phyloP scores from a whole-genome alignment of 2,329 filamentous ascomycete genomes.

The Plenodomus lindquistii region DNA sequence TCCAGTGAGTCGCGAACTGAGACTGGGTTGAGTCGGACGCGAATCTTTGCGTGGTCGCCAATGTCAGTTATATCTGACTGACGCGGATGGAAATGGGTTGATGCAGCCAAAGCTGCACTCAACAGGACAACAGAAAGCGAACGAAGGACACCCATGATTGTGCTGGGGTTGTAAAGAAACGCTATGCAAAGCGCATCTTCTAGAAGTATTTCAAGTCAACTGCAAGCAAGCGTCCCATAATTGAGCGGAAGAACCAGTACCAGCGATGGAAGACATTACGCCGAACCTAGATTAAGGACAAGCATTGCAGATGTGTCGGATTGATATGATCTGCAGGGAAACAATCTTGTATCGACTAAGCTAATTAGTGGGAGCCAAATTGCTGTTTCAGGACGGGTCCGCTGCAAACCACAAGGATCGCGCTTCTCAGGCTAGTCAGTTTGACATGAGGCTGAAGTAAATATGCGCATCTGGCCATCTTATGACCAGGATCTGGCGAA shows the following conservation, averaged over 20 bases:
- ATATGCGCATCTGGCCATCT: not conserved
- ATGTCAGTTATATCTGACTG: not conserved
- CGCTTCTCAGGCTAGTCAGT: not conserved
- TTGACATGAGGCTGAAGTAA: not conserved
- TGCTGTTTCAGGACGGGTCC: too few species aligned
- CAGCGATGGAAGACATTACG: not conserved
- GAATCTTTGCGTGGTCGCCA: not conserved
- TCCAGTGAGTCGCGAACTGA: slow-evolving; percentile 12
- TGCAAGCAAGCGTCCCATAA: not conserved
- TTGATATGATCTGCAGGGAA: not conserved
- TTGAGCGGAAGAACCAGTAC: not conserved
- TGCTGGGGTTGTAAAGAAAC: not conserved
- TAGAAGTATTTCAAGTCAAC: not conserved
- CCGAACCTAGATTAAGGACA: not conserved
- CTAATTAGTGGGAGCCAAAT: not conserved
- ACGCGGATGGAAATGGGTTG: not conserved
- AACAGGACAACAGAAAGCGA: not conserved
- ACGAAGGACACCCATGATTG: not conserved
- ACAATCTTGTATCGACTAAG: not conserved
- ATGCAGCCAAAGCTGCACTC: slow-evolving; percentile 3
- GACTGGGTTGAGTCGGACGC: slow-evolving; percentile 17
- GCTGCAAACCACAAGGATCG: not conserved
- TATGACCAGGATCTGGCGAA: not conserved
- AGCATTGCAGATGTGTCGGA: not conserved
- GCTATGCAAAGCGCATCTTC: not conserved